Percentiles rank a stretch among this genome's conserved stretches.
Conservation (phyloP, 2,329 filamentous ascomycete genomes). For the Pezicula neosporulosa region DNA sequence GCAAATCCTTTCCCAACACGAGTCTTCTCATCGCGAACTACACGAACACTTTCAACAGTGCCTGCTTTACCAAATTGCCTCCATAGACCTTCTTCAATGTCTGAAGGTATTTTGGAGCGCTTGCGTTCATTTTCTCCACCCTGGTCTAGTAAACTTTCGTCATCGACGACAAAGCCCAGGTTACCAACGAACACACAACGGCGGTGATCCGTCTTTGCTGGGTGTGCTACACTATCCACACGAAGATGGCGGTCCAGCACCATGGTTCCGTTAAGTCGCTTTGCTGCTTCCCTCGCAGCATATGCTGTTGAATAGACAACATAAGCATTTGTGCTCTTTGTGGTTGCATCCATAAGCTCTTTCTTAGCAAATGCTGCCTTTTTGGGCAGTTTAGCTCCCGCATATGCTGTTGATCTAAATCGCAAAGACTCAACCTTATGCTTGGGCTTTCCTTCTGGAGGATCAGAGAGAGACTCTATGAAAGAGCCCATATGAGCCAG, state of each 20-base stretch:
- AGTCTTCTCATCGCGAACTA: constrained; percentile 84
- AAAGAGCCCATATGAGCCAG: constrained; percentile 76
- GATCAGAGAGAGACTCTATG: constrained; percentile 49
- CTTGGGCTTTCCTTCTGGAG: constrained; percentile 40
- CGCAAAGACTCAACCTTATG: constrained; percentile 87
- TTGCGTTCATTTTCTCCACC: constrained; percentile 69
- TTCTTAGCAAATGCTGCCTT: constrained; percentile 92
- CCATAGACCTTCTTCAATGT: constrained; percentile 93
- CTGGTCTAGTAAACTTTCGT: constrained; percentile 70
- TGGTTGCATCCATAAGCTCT: constrained; percentile 85
- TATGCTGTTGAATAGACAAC: constrained; percentile 76
- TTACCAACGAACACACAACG: constrained; percentile 97
- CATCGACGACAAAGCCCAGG: constrained; percentile 92
- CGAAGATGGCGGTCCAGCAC: constrained; percentile 85
- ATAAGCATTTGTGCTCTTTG: constrained; percentile 92
- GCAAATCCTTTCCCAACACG: constrained; percentile 95
- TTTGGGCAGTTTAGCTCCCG: constrained; percentile 74
- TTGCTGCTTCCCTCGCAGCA: constrained; percentile 73
- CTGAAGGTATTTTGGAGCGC: constrained; percentile 70
- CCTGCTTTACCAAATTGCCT: constrained; percentile 73
- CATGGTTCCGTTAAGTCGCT: constrained; percentile 77
- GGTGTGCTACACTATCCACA: constrained; percentile 88
- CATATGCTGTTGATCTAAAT: constrained; percentile 90
- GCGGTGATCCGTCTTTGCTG: constrained; percentile 75
- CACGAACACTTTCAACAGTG: constrained; percentile 87